These are phyloP conservation scores for Colletotrichum orchidophilum DNA, from an alignment of 2,329 filamentous ascomycete species.

Conservation along the genomic window DNA sequence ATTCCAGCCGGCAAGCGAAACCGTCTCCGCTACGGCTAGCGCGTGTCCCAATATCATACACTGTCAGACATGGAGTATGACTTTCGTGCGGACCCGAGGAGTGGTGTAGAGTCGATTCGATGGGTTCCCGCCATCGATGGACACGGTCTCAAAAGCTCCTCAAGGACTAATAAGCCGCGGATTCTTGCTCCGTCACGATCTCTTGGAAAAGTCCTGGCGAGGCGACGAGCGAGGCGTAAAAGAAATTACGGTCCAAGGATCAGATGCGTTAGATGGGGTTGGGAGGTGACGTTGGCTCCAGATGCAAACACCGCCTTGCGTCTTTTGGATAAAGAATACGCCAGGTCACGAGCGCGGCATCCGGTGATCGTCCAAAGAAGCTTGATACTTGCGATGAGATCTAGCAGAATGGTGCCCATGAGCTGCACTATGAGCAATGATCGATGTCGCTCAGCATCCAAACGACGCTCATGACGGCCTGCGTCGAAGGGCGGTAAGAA, in stretches of 20 bases:
- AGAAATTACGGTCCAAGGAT: too few species aligned
- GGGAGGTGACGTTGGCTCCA: background rate
- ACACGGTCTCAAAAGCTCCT: background rate
- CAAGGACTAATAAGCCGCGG: background rate
- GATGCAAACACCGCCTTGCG: background rate
- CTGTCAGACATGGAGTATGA: background rate
- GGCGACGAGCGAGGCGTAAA: background rate
- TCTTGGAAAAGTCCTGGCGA: background rate
- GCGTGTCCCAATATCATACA: background rate
- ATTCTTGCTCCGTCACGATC: background rate
- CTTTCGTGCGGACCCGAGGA: background rate
- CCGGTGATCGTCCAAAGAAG: background rate
- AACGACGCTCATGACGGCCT: background rate
- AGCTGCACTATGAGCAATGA: background rate
- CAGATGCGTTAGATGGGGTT: background rate
- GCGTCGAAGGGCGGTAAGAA: background rate
- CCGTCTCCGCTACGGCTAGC: background rate
- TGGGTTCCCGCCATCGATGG: background rate
- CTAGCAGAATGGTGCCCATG: background rate
- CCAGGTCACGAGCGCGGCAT: too few species aligned
- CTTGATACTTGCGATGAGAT: background rate
- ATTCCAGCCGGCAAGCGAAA: too few species aligned
- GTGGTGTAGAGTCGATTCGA: background rate
- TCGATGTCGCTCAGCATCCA: background rate
- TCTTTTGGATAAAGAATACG: background rate